A percentile compares a stretch with the other conserved stretches of the same genome.
These are phyloP conservation scores for Pleurotus platypus DNA, from an alignment of 768 basidiomycete species.

Conservation along the genomic window DNA sequence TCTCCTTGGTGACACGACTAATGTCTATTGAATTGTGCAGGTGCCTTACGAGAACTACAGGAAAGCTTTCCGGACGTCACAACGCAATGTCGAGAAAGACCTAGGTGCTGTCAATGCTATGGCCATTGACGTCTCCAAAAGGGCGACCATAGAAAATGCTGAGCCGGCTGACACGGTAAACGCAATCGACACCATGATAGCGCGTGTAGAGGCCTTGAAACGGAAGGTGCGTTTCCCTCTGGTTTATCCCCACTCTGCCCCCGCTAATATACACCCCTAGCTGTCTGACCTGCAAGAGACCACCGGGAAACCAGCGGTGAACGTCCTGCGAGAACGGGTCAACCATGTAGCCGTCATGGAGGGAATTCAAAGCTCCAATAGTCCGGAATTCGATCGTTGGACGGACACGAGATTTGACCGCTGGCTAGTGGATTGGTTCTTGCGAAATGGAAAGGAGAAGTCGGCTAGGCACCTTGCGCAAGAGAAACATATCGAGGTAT, in stretches of 20 bases:
- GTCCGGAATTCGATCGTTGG: constrained; percentile 70
- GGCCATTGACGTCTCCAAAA: constrained; percentile 57
- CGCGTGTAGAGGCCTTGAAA: constrained; percentile 74
- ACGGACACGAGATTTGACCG: constrained; percentile 77
- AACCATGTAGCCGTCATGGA: constrained; percentile 69
- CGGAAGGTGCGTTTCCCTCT: constrained; percentile 61
- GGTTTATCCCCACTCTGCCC: not conserved
- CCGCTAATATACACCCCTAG: constrained; percentile 20
- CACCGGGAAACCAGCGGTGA: constrained; percentile 57
- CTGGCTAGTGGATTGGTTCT: constrained; percentile 91
- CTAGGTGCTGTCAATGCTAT: constrained; percentile 53
- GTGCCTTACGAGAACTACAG: constrained; percentile 89
- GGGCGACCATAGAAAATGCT: constrained; percentile 32
- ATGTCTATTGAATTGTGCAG: constrained; percentile 30
- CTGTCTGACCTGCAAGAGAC: constrained; percentile 45
- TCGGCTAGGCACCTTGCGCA: constrained; percentile 76
- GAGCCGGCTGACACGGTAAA: constrained; percentile 51
- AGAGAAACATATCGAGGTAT: constrained; percentile 77
- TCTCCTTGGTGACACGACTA: not conserved
- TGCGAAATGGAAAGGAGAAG: constrained; percentile 73
- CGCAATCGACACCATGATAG: constrained; percentile 73
- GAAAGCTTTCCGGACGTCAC: constrained; percentile 80
- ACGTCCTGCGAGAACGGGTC: constrained; percentile 71
- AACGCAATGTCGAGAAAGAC: constrained; percentile 81
- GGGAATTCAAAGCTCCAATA: constrained; percentile 43